These are phyloP conservation scores for Coffea canephora DNA, from an alignment of 257 asterid species.

Conservation along the genomic window DNA sequence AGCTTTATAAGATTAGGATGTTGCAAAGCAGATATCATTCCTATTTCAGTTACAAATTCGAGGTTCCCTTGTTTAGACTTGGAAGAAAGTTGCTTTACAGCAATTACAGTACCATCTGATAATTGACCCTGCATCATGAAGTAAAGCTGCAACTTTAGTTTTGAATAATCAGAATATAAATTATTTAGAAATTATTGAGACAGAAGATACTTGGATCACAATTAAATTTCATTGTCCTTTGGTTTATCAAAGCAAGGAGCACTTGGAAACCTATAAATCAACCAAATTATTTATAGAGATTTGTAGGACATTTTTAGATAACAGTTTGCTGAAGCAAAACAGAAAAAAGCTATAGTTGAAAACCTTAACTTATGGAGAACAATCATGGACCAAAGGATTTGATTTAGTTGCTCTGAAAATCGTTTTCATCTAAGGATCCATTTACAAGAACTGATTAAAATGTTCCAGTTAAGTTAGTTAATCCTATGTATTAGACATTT, in stretches of 20 bases:
- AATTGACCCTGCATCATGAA: constrained; percentile 54
- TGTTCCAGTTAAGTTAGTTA: too few species aligned
- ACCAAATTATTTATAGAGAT: neutral
- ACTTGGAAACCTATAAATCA: neutral
- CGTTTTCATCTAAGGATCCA: neutral
- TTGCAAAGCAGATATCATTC: constrained; percentile 81
- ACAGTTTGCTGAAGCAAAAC: too few species aligned
- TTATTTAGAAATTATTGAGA: neutral
- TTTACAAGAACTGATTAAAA: neutral
- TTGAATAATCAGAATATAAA: too few species aligned
- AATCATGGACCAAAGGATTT: neutral
- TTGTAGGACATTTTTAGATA: too few species aligned
- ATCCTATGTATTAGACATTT: too few species aligned
- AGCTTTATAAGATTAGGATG: constrained; percentile 89
- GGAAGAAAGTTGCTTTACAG: constrained; percentile 90
- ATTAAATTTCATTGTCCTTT: neutral
- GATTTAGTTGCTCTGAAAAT: neutral
- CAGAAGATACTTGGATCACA: neutral
- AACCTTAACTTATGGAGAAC: neutral
- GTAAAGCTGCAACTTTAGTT: neutral
- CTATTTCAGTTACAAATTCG: constrained; percentile 84
- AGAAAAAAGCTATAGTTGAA: neutral
- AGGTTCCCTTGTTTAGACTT: constrained; percentile 87
- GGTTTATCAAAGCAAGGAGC: neutral
- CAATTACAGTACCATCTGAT: constrained; percentile 82